A percentile compares a stretch with the other conserved stretches of the same genome.
phyloP scores from a whole-genome alignment of 2,329 filamentous ascomycete genomes.

The Penicillium sp. region DNA sequence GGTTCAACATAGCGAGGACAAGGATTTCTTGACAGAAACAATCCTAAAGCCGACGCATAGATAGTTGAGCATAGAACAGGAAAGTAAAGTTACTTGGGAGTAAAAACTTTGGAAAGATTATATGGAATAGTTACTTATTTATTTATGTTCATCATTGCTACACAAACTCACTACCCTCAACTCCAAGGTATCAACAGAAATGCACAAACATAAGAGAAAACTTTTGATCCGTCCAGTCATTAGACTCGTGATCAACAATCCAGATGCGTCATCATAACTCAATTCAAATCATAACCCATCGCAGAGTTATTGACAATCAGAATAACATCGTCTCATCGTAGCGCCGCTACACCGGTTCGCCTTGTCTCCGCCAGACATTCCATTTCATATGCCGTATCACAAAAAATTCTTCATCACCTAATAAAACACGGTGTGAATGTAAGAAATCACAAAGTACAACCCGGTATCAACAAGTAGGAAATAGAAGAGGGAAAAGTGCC shows the following conservation, averaged over 20 bases:
- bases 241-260: conserved; percentile 11
- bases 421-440: conserved; percentile 13
- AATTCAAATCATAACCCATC: conserved; percentile 4
- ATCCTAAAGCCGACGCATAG: not conserved
- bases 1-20: not conserved
- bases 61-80: not conserved
- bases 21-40: not conserved
- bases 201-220: conserved; percentile 12
- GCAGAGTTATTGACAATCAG: not conserved
- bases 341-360: conserved; percentile 9
- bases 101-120: no score
- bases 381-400: conserved; percentile 6
- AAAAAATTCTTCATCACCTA: conserved; percentile 13
- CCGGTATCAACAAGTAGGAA: conserved; percentile 2
- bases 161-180: not conserved
- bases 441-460: conserved; percentile 4
- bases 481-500: not conserved
- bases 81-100: no score
- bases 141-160: conserved; percentile 8
- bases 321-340: conserved; percentile 6
- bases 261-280: conserved; percentile 1
- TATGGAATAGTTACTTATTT: no score
- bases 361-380: not conserved
- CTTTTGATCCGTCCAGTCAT: conserved; percentile 14
- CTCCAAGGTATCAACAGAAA: conserved; percentile 15